Conservation (phyloP, 169 alveolate species). For the Amoebophrya sp. region DNA sequence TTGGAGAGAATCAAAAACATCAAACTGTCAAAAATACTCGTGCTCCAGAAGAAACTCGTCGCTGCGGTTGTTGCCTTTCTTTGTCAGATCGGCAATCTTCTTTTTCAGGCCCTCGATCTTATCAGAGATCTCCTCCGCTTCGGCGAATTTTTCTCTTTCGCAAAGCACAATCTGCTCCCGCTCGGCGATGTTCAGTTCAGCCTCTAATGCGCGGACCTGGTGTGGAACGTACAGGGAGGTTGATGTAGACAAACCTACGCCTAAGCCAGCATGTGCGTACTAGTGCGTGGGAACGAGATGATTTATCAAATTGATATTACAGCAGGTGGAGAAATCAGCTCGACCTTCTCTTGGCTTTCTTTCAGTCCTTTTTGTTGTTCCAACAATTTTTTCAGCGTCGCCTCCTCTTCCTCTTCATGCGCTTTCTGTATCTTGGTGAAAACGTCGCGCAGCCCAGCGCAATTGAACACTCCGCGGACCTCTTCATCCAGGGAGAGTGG, state of each 20-base stretch:
- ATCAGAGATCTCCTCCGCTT: not conserved
- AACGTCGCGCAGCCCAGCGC: not conserved
- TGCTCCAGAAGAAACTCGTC: not conserved
- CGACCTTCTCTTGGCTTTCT: not conserved
- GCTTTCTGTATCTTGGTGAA: not conserved
- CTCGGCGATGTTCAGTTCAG: not conserved
- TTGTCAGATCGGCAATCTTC: not conserved
- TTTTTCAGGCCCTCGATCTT: not conserved
- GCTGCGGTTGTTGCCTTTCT: not conserved
- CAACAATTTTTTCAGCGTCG: not conserved
- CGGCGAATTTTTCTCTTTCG: not conserved
- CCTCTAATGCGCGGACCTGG: too few species aligned
- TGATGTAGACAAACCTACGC: too few species aligned
- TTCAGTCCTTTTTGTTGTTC: not conserved
- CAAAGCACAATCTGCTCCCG: not conserved
- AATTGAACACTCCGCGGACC: not conserved
- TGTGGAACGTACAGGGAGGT: too few species aligned
- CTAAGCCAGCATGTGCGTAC: too few species aligned
- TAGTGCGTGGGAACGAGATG: too few species aligned
- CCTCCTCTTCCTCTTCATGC: not conserved
- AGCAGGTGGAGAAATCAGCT: too few species aligned
- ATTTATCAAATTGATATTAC: too few species aligned
- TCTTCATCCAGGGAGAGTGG: not conserved
- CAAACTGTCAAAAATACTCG: too few species aligned
- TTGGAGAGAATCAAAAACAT: too few species aligned